Base-by-base conservation (phyloP, 2,329 filamentous ascomycete genomes). In the Byssoonygena ceratinophila region DNA sequence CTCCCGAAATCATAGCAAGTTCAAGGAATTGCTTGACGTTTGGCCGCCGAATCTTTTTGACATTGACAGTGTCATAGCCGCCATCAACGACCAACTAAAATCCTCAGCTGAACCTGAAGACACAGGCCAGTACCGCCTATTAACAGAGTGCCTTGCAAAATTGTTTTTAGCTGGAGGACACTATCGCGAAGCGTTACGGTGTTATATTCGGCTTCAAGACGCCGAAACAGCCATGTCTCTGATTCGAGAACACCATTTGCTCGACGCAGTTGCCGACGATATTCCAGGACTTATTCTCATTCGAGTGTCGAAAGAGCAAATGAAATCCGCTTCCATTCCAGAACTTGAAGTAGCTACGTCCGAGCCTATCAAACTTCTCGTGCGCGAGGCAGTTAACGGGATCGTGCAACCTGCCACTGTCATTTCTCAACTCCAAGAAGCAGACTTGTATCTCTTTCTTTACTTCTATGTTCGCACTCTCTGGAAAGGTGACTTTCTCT, bases 391-490 rank as follows among this genome's bases (percentile, higher is more conserved):
- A 0, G 85, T 90, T 58, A 85, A 91, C 54, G 92, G 92, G 0
- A 84, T 94, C 23, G 84, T 97, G 14, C 81, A 79, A 25, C 85
- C 89, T 0, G 77, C 81, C 2, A 77, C 82, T 1, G 90, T 98
- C 1, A 83, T 96, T 1, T 72, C 76, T 4, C 90, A 97, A 64
- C 74, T 98, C 1, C 76, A 84, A 59, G 74, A 76, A 18, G 80
- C 83, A 55, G 76, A 82, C 16, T 72, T 86, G 47, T 74, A 81
- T 47, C 74, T 87, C 0, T 96, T 94, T 63, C 77, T 94, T 0
- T 97, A 86, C 71, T 94, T 97, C 69, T 98, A 98, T 66, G 77
- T 98, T 22, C 83, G 85, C 11, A 82, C 84, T 0, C 74, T 98
- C 2, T 98, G 91, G 90, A 80, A 77, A 54, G 88, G 87, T 0